Evolutionary conservation across 2,329 filamentous ascomycete species (phyloP), one percentile per base, ranked within the genome.

Genomic region (Sclerotinia subarctica): DNA sequence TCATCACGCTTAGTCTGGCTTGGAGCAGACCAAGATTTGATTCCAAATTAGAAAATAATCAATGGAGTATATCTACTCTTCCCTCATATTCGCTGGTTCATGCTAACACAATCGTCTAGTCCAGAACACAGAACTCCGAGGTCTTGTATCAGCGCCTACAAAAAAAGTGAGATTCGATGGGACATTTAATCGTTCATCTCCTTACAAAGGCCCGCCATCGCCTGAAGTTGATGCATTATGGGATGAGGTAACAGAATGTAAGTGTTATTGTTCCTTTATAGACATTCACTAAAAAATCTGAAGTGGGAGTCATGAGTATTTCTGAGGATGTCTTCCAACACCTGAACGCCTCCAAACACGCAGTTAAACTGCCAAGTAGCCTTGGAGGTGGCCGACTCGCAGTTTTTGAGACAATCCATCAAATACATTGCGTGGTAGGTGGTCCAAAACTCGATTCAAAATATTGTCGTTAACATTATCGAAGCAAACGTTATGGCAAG

Each of bases 341-440:
- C 13, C 11, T 53, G 8, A 64, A 53, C 11, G 46, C 60, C 11
- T 51, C 44, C n/a, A 26, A 51, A 35, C 21, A 13, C 13, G 8
- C 47, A 21, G 29, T 52, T 3, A 64, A 38, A 15, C 26, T 53
- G 15, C 60, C 60, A 38, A 47, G 38, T 17, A 26, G 26, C 21
- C 17, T 19, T 26, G 60, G 47, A 24, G 47, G 60, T 38, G 60
- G 47, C 38, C 46, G 24, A 29, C 17, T 64, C 17, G 26, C 32
- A 7, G 26, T 35, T 46, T 19, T 42, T 52, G 60, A 64, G 38
- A 53, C 38, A n/a, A 21, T 53, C 17, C 60, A 64, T 52, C 17
- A 64, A 42, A 52, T 64, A 32, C 46, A 64, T 64, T 64, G 60
- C 24, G 38, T 64, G 13, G 60, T 64, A 35, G n/a, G 60, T 53